Conservation (phyloP, 768 basidiomycete genomes). For the Tylopilus cervinicoccineus region DNA sequence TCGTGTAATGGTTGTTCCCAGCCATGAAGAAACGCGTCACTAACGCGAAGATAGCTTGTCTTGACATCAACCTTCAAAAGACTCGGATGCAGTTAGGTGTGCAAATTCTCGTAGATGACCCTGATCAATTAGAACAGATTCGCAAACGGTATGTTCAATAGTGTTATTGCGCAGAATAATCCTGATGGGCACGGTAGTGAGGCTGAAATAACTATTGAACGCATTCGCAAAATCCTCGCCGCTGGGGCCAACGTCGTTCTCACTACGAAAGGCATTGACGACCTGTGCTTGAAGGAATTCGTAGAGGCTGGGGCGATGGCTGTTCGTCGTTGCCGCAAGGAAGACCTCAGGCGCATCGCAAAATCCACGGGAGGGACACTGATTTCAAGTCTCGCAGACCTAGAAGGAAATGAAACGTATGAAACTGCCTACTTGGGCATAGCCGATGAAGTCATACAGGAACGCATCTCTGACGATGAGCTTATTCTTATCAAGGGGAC, state of each 20-base stretch:
- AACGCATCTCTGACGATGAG: conserved; percentile 98
- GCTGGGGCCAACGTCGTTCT: conserved; percentile 95
- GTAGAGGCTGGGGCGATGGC: conserved; percentile 99
- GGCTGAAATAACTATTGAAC: conserved; percentile 92
- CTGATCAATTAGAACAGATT: conserved; percentile 94
- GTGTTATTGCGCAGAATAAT: background rate
- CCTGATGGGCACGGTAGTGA: conserved; percentile 54
- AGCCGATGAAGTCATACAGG: conserved; percentile 95
- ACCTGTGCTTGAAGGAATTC: conserved; percentile 96
- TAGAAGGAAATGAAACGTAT: conserved; percentile 97
- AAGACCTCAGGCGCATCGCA: conserved; percentile 94
- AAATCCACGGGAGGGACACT: conserved; percentile 95
- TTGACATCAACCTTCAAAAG: conserved; percentile 97
- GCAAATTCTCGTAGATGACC: conserved; percentile 95
- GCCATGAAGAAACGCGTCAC: conserved; percentile 96
- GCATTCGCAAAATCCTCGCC: conserved; percentile 92
- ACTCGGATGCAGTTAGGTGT: conserved; percentile 96
- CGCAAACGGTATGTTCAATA: conserved; percentile 66
- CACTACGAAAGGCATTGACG: conserved; percentile 98
- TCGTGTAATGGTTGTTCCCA: conserved; percentile 29
- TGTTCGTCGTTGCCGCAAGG: conserved; percentile 94
- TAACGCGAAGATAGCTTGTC: conserved; percentile 95
- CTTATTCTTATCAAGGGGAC: conserved; percentile 97
- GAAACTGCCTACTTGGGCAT: conserved; percentile 86
- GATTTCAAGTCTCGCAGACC: conserved; percentile 88